phyloP scores from a whole-genome alignment of 352 stramenopile species.

The Phytopythium delawarense region DNA sequence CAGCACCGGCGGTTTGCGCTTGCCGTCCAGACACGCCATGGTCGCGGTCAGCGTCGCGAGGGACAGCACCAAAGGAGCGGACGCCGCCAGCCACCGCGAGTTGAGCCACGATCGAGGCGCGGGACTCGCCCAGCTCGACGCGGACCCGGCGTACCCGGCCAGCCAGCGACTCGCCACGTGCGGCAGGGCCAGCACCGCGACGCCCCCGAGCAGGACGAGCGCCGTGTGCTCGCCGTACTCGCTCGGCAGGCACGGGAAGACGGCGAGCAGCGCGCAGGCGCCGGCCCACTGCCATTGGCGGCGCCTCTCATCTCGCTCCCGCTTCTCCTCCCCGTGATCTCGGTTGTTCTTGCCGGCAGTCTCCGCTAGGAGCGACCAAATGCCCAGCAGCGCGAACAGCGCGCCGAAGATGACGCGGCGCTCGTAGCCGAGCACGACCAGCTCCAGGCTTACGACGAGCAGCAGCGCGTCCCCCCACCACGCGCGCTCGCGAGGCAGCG shows the following conservation, averaged over 20 bases:
- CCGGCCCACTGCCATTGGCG: conserved; percentile 18
- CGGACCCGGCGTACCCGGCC: not conserved
- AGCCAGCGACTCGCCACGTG: not conserved
- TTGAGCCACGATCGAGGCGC: not conserved
- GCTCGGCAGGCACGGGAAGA: conserved; percentile 72
- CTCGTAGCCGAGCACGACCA: conserved; percentile 68
- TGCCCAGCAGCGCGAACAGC: conserved; percentile 50
- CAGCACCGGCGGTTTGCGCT: conserved; percentile 41
- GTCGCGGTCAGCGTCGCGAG: conserved; percentile 42
- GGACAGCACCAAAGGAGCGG: conserved; percentile 24
- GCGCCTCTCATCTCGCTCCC: not conserved
- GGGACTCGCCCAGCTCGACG: not conserved
- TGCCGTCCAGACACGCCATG: conserved; percentile 52
- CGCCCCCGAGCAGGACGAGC: conserved; percentile 52
- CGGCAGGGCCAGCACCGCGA: conserved; percentile 17
- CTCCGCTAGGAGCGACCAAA: conserved; percentile 32
- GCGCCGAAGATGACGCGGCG: conserved; percentile 61
- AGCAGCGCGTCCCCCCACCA: conserved; percentile 30
- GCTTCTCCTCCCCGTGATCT: not conserved
- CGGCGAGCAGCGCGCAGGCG: conserved; percentile 52
- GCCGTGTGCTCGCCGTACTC: conserved; percentile 69
- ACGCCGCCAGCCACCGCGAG: conserved; percentile 3
- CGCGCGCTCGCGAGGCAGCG: not conserved
- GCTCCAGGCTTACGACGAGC: conserved; percentile 50
- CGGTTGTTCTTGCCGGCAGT: not conserved